A percentile compares a stretch with the other conserved stretches of the same genome.
Evolutionary conservation across 1,284 basidiomycete species (phyloP).

Genomic region (Hymenochaete sp.): DNA sequence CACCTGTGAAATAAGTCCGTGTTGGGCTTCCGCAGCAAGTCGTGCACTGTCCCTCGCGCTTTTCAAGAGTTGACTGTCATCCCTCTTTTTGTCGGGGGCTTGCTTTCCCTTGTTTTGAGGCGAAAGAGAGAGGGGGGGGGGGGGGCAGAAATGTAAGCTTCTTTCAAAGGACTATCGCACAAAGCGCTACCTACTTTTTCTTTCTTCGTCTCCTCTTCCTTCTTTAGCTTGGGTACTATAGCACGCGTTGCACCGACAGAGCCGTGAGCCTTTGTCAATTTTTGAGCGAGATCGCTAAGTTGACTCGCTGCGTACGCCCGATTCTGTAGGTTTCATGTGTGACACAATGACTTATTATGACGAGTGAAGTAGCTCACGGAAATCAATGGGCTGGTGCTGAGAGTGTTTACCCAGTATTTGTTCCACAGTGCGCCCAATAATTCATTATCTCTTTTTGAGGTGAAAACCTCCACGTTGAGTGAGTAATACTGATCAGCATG

Average conservation of each 20-base stretch:
- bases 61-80: slow-evolving; percentile 71
- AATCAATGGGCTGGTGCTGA: slow-evolving; percentile 85
- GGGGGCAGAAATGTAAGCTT: not conserved
- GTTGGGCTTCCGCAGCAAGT: slow-evolving; percentile 82
- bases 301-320: slow-evolving; percentile 87
- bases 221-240: slow-evolving; percentile 36
- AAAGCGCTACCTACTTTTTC: slow-evolving; percentile 24
- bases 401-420: slow-evolving; percentile 98
- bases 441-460: slow-evolving; percentile 78
- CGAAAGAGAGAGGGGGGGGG: not conserved
- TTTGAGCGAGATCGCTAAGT: slow-evolving; percentile 80
- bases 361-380: slow-evolving; percentile 48
- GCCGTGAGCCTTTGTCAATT: slow-evolving; percentile 61
- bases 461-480: slow-evolving; percentile 92
- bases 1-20: slow-evolving; percentile 83
- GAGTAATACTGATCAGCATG: slow-evolving; percentile 97
- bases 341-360: slow-evolving; percentile 16
- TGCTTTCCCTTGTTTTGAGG: slow-evolving; percentile 38
- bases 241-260: slow-evolving; percentile 50
- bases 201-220: slow-evolving; percentile 35
- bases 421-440: slow-evolving; percentile 92
- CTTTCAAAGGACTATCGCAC: no score
- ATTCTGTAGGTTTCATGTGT: slow-evolving; percentile 55
- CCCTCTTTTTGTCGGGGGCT: slow-evolving; percentile 52
- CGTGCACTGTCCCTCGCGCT: slow-evolving; percentile 81